Evolutionary conservation across 148 eudicot genomes (phyloP).

Genomic region (Diospyros kaki): DNA sequence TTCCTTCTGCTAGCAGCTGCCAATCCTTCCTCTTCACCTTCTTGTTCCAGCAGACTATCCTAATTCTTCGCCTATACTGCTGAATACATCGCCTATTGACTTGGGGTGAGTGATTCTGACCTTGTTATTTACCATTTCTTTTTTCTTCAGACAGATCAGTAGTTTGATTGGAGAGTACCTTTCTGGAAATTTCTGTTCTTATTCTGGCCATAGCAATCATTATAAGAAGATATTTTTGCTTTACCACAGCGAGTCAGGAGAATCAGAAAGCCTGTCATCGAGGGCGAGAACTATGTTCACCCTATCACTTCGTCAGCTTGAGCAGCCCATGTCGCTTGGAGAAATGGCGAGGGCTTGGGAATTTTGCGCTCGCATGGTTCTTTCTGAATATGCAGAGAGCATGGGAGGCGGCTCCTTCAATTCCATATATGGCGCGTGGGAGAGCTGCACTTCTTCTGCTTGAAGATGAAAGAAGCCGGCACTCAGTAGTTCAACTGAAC

Average conservation of each 20-base stretch:
- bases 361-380: slow-evolving; percentile 29
- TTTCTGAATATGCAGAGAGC: slow-evolving; percentile 25
- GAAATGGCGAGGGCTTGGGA: slow-evolving; percentile 54
- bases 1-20: slow-evolving; percentile 24
- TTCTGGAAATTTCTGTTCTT: not conserved
- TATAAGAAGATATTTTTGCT: not conserved
- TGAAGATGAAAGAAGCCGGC: too few species aligned
- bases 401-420: slow-evolving; percentile 34
- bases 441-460: slow-evolving; percentile 17
- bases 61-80: slow-evolving; percentile 31
- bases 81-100: slow-evolving; percentile 16
- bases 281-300: slow-evolving; percentile 26
- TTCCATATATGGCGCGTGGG: slow-evolving; percentile 40
- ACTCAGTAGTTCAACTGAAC: too few species aligned
- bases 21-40: slow-evolving; percentile 25
- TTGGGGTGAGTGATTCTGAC: slow-evolving; percentile 24
- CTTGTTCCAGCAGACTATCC: slow-evolving; percentile 43
- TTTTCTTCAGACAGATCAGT: not conserved
- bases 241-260: slow-evolving; percentile 15
- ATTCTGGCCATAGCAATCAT: slow-evolving; percentile 1
- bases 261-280: slow-evolving; percentile 19
- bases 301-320: slow-evolving; percentile 21
- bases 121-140: not conserved
- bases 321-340: slow-evolving; percentile 32
- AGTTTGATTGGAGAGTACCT: not conserved